phyloP scores from a whole-genome alignment of 2,329 filamentous ascomycete species.

The Aspergillus ruber region DNA sequence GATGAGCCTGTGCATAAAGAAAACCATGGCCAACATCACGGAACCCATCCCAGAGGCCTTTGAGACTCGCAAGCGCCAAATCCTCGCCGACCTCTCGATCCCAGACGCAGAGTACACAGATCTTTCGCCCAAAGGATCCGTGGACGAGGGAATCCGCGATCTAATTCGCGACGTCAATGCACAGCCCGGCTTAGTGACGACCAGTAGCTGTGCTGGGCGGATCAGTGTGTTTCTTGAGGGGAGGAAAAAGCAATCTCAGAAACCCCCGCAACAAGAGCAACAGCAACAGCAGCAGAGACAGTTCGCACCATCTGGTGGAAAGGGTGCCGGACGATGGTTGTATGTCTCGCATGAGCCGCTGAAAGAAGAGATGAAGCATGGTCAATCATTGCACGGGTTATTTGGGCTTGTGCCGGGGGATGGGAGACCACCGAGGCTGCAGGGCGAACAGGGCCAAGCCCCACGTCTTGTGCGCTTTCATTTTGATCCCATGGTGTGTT shows the following conservation, averaged over 20 bases:
- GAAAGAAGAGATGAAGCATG: conserved; percentile 18
- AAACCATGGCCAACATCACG: background rate
- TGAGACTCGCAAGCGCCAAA: conserved; percentile 60
- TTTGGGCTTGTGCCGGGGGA: conserved; percentile 39
- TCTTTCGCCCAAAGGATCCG: conserved; percentile 78
- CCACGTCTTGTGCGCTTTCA: conserved; percentile 67
- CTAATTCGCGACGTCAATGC: conserved; percentile 74
- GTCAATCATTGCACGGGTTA: conserved; percentile 29
- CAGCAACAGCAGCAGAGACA: conserved; percentile 17
- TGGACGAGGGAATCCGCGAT: conserved; percentile 71
- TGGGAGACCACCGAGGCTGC: conserved; percentile 19
- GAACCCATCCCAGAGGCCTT: conserved; percentile 38
- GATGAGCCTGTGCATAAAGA: no score
- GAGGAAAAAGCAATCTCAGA: conserved; percentile 37
- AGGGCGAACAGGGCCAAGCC: conserved; percentile 29
- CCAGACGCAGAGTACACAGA: conserved; percentile 70
- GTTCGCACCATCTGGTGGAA: conserved; percentile 66
- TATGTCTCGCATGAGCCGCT: conserved; percentile 81
- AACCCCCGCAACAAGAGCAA: conserved; percentile 8
- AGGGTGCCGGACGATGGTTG: conserved; percentile 78
- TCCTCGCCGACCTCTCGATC: conserved; percentile 62
- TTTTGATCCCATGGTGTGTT: conserved; percentile 85
- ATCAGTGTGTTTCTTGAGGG: conserved; percentile 87
- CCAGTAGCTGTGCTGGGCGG: conserved; percentile 84
- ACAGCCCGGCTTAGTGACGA: conserved; percentile 72